Conservation (phyloP, 495 filamentous ascomycete genomes). For the Daldinia grandis region DNA sequence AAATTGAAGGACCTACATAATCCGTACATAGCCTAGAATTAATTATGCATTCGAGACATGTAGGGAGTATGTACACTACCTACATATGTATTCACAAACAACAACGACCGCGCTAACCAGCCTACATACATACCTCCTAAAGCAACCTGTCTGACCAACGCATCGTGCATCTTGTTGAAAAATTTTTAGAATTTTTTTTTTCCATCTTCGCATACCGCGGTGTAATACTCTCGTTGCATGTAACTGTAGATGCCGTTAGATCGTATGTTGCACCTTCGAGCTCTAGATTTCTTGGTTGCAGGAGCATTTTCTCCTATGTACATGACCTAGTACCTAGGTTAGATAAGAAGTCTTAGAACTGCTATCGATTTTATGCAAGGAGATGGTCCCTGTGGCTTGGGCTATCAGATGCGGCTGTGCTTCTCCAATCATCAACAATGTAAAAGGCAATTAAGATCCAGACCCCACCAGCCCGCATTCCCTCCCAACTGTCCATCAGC, state of each 20-base stretch:
- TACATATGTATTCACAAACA: background rate
- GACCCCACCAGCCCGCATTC: conserved; percentile 38
- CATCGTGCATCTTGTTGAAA: conserved; percentile 25
- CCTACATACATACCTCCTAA: no score
- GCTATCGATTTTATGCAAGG: background rate
- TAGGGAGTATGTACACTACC: background rate
- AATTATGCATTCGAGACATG: no score
- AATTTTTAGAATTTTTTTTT: background rate
- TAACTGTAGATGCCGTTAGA: conserved; percentile 7
- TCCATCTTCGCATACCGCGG: conserved; percentile 12
- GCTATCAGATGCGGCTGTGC: conserved; percentile 11
- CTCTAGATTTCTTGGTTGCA: background rate
- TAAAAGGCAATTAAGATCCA: conserved; percentile 3
- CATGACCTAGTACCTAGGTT: no score
- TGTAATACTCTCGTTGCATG: conserved; percentile 25
- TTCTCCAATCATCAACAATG: background rate
- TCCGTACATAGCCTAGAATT: no score
- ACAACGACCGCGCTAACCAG: background rate
- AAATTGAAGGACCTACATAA: no score
- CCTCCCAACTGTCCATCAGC: conserved; percentile 36
- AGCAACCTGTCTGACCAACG: conserved; percentile 16
- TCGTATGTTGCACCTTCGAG: background rate
- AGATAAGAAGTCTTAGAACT: background rate
- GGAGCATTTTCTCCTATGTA: background rate
- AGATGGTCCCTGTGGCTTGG: background rate